These are phyloP conservation scores for Fusarium dimerum DNA, from an alignment of 2,329 filamentous ascomycete species.

Conservation along the genomic window DNA sequence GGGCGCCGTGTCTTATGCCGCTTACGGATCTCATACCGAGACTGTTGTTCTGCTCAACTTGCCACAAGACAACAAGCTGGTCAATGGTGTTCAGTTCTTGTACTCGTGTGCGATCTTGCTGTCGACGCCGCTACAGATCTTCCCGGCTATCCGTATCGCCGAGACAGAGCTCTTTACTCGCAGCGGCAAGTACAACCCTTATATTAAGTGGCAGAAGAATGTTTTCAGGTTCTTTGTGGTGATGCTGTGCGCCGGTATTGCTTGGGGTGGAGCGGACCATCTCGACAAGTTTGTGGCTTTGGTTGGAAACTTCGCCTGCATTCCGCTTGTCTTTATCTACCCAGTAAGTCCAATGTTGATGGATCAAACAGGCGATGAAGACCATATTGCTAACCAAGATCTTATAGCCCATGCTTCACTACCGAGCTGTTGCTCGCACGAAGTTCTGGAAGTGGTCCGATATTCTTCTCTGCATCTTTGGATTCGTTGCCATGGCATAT, in stretches of 20 bases:
- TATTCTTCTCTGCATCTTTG: slow-evolving; percentile 76
- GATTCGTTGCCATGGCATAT: slow-evolving; percentile 85
- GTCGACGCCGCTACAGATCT: slow-evolving; percentile 93
- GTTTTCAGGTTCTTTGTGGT: slow-evolving; percentile 93
- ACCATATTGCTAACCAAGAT: slow-evolving; percentile 32
- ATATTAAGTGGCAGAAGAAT: slow-evolving; percentile 99
- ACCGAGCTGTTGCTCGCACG: slow-evolving; percentile 73
- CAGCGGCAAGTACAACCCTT: slow-evolving; percentile 96
- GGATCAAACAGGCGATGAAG: not conserved
- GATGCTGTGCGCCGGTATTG: slow-evolving; percentile 79
- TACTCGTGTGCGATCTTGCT: slow-evolving; percentile 98
- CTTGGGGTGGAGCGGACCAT: slow-evolving; percentile 89
- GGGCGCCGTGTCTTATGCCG: slow-evolving; percentile 92
- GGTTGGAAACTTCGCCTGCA: slow-evolving; percentile 96
- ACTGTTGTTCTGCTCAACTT: slow-evolving; percentile 96
- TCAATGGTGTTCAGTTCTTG: slow-evolving; percentile 94
- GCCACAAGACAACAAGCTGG: slow-evolving; percentile 91
- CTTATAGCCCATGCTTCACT: slow-evolving; percentile 84
- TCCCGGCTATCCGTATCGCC: slow-evolving; percentile 94
- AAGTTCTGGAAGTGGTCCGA: slow-evolving; percentile 70
- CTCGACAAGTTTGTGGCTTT: slow-evolving; percentile 97
- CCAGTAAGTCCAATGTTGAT: slow-evolving; percentile 65
- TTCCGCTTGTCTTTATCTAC: slow-evolving; percentile 96
- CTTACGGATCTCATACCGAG: slow-evolving; percentile 92
- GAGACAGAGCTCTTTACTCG: slow-evolving; percentile 92